Evolutionary conservation across 2,329 filamentous ascomycete genomes (phyloP).

Genomic region (Fragosphaeria purpurea): DNA sequence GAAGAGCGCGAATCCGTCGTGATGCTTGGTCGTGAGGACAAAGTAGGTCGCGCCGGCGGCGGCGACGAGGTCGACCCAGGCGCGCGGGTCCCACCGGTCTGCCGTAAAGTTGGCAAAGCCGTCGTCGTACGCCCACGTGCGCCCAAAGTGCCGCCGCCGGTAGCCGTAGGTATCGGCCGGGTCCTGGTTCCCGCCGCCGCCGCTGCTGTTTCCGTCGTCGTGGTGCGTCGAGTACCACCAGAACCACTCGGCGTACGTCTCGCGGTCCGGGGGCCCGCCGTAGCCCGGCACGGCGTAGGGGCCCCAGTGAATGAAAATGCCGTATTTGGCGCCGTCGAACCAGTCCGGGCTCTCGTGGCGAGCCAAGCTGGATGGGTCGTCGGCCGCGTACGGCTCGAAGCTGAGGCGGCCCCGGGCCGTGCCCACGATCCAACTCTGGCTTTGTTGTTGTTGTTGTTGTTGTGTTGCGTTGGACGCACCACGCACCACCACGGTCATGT

Average conservation of each 20-base stretch:
- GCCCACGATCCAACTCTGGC: too few species aligned
- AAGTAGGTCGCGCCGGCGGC: conserved; percentile 33
- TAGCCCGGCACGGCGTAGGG: conserved; percentile 45
- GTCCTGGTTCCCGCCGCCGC: neutral
- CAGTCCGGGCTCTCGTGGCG: conserved; percentile 37
- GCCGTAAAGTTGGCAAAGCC: conserved; percentile 24
- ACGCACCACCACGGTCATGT: neutral
- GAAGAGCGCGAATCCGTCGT: conserved; percentile 37
- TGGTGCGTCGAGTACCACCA: conserved; percentile 34
- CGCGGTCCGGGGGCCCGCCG: conserved; percentile 33
- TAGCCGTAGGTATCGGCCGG: conserved; percentile 13
- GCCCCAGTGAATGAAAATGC: conserved; percentile 54
- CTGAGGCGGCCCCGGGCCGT: conserved; percentile 1
- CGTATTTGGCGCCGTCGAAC: conserved; percentile 46
- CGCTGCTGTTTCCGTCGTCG: conserved; percentile 3
- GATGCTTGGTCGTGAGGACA: conserved; percentile 36
- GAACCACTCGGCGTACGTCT: conserved; percentile 35
- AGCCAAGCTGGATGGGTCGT: conserved; percentile 21
- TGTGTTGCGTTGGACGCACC: too few species aligned
- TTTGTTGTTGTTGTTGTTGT: too few species aligned
- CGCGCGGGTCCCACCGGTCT: conserved; percentile 9
- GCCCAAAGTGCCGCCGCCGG: conserved; percentile 11
- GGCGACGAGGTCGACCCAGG: conserved; percentile 27
- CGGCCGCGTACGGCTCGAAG: conserved; percentile 8
- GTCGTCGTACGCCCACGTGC: conserved; percentile 16